Percentiles rank a stretch among this genome's conserved stretches.
phyloP scores from a whole-genome alignment of 306 rosid genomes.

The Prinsepia uniflora region DNA sequence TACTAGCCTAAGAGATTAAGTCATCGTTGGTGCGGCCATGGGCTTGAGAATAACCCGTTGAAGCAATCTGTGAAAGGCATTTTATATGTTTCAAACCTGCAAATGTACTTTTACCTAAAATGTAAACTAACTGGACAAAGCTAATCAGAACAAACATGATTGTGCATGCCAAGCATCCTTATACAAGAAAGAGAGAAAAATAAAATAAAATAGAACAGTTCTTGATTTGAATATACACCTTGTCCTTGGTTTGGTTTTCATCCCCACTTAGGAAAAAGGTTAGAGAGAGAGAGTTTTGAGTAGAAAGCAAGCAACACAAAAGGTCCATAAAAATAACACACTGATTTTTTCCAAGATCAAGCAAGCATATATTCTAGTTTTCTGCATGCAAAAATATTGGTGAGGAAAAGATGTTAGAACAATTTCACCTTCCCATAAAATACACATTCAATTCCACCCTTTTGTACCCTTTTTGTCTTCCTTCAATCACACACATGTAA shows the following conservation, averaged over 20 bases:
- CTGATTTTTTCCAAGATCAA: slow-evolving; percentile 54
- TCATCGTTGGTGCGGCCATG: neutral
- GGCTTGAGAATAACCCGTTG: neutral
- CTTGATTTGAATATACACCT: slow-evolving; percentile 15
- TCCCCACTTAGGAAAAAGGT: neutral
- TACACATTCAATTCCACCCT: slow-evolving; percentile 29
- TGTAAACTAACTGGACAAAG: slow-evolving; percentile 7
- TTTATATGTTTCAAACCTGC: neutral
- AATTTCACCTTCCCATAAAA: slow-evolving; percentile 35
- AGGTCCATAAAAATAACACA: slow-evolving; percentile 37
- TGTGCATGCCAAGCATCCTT: neutral
- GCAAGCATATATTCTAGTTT: slow-evolving; percentile 78
- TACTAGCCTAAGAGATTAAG: neutral
- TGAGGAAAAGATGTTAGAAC: slow-evolving; percentile 27
- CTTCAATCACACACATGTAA: slow-evolving; percentile 43
- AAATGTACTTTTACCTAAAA: slow-evolving; percentile 16
- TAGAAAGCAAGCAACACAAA: slow-evolving; percentile 81
- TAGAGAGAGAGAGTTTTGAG: neutral
- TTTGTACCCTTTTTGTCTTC: slow-evolving; percentile 34
- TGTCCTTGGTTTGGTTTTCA: slow-evolving; percentile 13
- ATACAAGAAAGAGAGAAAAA: neutral
- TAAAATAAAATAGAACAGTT: neutral
- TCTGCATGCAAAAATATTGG: slow-evolving; percentile 24
- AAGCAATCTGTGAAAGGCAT: neutral
- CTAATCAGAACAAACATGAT: neutral